Conservation (phyloP, 768 basidiomycete species). For the Hygrophorus pudorinus region DNA sequence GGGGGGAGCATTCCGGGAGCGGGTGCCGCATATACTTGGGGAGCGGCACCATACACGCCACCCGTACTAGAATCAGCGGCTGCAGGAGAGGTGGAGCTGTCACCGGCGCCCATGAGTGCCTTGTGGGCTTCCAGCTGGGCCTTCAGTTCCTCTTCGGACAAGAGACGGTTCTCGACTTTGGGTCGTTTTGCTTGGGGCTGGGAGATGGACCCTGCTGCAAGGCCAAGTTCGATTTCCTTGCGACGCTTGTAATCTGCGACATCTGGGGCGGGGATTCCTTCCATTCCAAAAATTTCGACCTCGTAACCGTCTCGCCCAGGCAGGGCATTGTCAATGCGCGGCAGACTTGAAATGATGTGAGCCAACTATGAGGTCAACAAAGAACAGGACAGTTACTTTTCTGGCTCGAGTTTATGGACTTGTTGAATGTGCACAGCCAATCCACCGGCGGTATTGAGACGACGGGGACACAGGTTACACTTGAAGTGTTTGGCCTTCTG, state of each 20-base stretch:
- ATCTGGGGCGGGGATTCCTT: constrained; percentile 91
- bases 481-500: constrained; percentile 99
- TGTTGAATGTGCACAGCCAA: constrained; percentile 97
- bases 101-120: constrained; percentile 72
- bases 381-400: constrained; percentile 46
- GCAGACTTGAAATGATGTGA: constrained; percentile 33
- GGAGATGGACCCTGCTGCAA: constrained; percentile 71
- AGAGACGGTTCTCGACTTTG: constrained; percentile 64
- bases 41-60: constrained; percentile 64
- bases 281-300: constrained; percentile 99
- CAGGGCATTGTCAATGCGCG: constrained; percentile 93
- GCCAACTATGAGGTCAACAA: neutral
- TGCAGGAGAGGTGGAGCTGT: constrained; percentile 26
- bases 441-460: constrained; percentile 95
- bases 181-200: constrained; percentile 76
- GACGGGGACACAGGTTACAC: constrained; percentile 89
- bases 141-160: constrained; percentile 77
- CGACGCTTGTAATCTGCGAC: constrained; percentile 93
- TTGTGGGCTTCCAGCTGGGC: constrained; percentile 85
- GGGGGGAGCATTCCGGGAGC: constrained; percentile 28
- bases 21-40: constrained; percentile 57
- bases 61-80: constrained; percentile 34
- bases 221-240: constrained; percentile 89
- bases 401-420: constrained; percentile 97
- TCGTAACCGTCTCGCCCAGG: constrained; percentile 97